Conservation (phyloP, 2,329 filamentous ascomycete species). For the Zymoseptoria ardabiliae region DNA sequence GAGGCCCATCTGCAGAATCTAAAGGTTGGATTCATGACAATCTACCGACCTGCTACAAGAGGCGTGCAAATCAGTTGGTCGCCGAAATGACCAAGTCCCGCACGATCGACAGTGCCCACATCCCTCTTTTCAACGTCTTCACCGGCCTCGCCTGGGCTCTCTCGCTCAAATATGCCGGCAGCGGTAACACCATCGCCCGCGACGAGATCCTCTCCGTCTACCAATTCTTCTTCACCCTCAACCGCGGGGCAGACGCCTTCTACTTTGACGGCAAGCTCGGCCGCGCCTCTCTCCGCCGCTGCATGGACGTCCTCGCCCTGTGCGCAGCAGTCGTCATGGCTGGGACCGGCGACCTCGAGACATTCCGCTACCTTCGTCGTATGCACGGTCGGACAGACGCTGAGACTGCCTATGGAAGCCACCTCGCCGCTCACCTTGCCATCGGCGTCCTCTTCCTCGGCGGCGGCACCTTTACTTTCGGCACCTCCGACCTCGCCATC, state of each 20-base stretch:
- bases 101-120: conserved; percentile 65
- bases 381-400: conserved; percentile 80
- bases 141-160: conserved; percentile 75
- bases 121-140: conserved; percentile 88
- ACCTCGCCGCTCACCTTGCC: conserved; percentile 86
- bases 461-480: conserved; percentile 86
- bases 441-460: conserved; percentile 86
- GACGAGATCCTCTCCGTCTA: conserved; percentile 79
- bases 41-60: conserved; percentile 64
- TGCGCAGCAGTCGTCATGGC: conserved; percentile 88
- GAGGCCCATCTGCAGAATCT: conserved; percentile 1
- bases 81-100: conserved; percentile 16
- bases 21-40: conserved; percentile 63
- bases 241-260: conserved; percentile 21
- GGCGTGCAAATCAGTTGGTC: conserved; percentile 44
- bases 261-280: conserved; percentile 79
- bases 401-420: conserved; percentile 85
- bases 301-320: conserved; percentile 79
- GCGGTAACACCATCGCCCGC: conserved; percentile 56
- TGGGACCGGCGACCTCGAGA: conserved; percentile 79
- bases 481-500: conserved; percentile 78
- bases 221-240: conserved; percentile 42
- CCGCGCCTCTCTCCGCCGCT: conserved; percentile 77
- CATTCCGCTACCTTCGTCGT: conserved; percentile 77
- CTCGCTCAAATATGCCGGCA: conserved; percentile 41